These are phyloP conservation scores for Trichosporon ovoides DNA, from an alignment of 1,284 basidiomycete genomes.

Conservation along the genomic window DNA sequence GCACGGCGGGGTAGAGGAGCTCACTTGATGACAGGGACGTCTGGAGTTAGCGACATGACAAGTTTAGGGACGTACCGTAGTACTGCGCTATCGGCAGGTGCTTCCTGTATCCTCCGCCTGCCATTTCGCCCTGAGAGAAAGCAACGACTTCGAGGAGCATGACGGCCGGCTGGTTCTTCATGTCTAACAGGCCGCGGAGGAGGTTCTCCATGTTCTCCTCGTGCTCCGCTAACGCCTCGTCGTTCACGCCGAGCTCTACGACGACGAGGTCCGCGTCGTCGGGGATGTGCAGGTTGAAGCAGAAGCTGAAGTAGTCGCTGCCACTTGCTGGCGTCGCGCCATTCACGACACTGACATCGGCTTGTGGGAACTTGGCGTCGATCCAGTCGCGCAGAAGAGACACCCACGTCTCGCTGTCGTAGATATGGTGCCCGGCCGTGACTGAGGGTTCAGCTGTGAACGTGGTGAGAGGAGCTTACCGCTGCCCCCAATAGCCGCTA, in stretches of 20 bases:
- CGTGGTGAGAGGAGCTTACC: constrained; percentile 28
- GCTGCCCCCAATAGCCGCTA: constrained; percentile 44
- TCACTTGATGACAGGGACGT: constrained; percentile 44
- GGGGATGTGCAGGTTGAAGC: constrained; percentile 44
- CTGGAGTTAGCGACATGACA: constrained; percentile 13
- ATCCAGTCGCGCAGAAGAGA: constrained; percentile 38
- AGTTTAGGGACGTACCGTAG: constrained; percentile 30
- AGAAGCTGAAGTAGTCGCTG: constrained; percentile 48
- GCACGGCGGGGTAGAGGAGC: neutral
- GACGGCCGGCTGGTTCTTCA: constrained; percentile 40
- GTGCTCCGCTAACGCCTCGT: constrained; percentile 43
- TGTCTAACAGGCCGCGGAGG: constrained; percentile 39
- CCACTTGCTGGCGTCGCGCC: constrained; percentile 43
- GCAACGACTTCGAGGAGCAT: constrained; percentile 43
- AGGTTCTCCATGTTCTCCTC: constrained; percentile 48
- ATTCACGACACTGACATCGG: constrained; percentile 31
- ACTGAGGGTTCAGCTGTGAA: too few relatives aligned
- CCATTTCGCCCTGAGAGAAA: constrained; percentile 44
- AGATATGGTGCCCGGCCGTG: constrained; percentile 42
- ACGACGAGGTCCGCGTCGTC: constrained; percentile 39
- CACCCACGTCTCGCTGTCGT: constrained; percentile 39
- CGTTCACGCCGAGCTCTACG: constrained; percentile 47
- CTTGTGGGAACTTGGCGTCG: constrained; percentile 25
- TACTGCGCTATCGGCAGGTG: constrained; percentile 47
- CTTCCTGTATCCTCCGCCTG: constrained; percentile 44